phyloP scores from a whole-genome alignment of 2,329 filamentous ascomycete genomes.

The Beauveria brongniartii region DNA sequence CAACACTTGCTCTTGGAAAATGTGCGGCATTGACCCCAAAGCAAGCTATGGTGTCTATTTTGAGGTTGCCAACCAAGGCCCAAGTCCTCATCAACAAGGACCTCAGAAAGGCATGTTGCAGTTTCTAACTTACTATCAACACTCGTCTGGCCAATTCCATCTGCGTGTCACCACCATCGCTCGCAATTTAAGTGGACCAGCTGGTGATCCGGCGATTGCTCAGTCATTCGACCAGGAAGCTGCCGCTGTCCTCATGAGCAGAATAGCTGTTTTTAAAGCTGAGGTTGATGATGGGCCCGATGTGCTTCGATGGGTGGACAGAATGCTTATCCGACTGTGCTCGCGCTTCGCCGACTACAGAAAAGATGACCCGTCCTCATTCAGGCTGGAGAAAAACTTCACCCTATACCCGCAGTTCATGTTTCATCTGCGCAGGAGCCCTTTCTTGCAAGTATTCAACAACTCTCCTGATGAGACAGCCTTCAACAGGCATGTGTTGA shows the following conservation, averaged over 20 bases:
- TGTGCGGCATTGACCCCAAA: constrained; percentile 94
- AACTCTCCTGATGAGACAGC: constrained; percentile 98
- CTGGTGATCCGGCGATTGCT: constrained; percentile 87
- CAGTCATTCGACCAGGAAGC: constrained; percentile 98
- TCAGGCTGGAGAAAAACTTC: constrained; percentile 97
- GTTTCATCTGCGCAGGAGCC: constrained; percentile 95
- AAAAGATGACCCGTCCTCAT: constrained; percentile 96
- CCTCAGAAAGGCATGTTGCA: constrained; percentile 94
- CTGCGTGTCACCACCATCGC: constrained; percentile 91
- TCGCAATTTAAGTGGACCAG: constrained; percentile 82
- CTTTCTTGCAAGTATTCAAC: constrained; percentile 98
- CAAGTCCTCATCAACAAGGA: constrained; percentile 75
- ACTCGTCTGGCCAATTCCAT: constrained; percentile 93
- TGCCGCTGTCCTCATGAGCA: constrained; percentile 95
- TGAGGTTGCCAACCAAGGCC: constrained; percentile 90
- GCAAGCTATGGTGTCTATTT: constrained; percentile 96
- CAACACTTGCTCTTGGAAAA: constrained; percentile 99
- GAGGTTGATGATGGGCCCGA: constrained; percentile 98
- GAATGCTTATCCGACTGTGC: constrained; percentile 95
- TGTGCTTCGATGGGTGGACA: constrained; percentile 93
- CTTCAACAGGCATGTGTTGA: constrained; percentile 95
- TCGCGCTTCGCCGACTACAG: constrained; percentile 95
- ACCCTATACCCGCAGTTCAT: constrained; percentile 98
- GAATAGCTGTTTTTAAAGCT: constrained; percentile 97
- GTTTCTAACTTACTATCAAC: constrained; percentile 97